Conservation (phyloP, 2,329 filamentous ascomycete genomes). For the Xenoacremonium recifei region DNA sequence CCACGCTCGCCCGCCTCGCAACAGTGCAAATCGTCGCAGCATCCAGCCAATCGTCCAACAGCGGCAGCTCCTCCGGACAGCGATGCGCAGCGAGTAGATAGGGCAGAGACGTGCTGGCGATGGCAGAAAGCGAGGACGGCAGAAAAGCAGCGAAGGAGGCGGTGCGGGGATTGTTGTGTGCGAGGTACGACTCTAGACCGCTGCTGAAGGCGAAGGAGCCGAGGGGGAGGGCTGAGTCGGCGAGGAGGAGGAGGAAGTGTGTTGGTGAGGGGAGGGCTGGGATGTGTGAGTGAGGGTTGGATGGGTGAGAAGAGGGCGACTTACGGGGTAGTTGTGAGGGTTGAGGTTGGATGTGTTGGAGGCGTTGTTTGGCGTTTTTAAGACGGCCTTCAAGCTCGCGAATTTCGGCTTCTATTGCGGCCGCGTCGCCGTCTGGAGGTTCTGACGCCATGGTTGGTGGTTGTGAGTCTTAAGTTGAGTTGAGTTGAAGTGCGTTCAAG, state of each 20-base stretch:
- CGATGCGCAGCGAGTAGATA: slow-evolving; percentile 70
- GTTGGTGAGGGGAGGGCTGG: slow-evolving; percentile 19
- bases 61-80: slow-evolving; percentile 46
- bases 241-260: slow-evolving; percentile 74
- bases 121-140: slow-evolving; percentile 65
- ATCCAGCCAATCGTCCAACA: slow-evolving; percentile 73
- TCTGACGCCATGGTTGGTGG: slow-evolving; percentile 31
- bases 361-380: slow-evolving; percentile 41
- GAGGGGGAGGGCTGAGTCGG: slow-evolving; percentile 78
- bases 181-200: slow-evolving; percentile 78
- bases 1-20: slow-evolving; percentile 69
- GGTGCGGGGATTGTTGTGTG: slow-evolving; percentile 54
- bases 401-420: slow-evolving; percentile 53
- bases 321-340: slow-evolving; percentile 16
- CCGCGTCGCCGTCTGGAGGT: slow-evolving; percentile 15
- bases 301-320: slow-evolving; percentile 2
- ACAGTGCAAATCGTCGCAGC: slow-evolving; percentile 78
- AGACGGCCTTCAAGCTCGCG: slow-evolving; percentile 55
- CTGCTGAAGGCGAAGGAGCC: slow-evolving; percentile 87
- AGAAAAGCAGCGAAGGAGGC: slow-evolving; percentile 64
- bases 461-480: no score
- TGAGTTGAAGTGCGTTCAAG: no score
- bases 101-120: slow-evolving; percentile 70
- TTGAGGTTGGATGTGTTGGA: slow-evolving; percentile 32
- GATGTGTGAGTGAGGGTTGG: slow-evolving; percentile 3